A percentile compares a stretch with the other conserved stretches of the same genome.
Conservation (phyloP, 75 land plant species). For the Cryptomeria japonica region DNA sequence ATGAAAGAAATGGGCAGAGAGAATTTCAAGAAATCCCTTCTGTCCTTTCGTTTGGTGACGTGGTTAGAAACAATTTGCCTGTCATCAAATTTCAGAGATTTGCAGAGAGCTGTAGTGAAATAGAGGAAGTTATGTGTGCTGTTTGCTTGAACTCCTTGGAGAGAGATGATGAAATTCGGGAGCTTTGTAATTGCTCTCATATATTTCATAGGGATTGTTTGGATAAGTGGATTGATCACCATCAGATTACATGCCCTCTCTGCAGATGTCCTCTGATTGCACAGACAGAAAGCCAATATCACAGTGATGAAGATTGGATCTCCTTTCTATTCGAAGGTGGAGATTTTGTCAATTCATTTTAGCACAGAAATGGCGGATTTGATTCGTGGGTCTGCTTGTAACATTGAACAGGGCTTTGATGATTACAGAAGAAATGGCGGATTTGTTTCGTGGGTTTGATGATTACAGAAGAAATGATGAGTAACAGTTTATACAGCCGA, state of each 20-base stretch:
- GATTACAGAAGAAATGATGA: too few species aligned
- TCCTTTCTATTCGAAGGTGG: background rate
- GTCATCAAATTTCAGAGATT: slow-evolving; percentile 34
- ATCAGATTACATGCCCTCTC: slow-evolving; percentile 62
- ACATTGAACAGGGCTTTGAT: too few species aligned
- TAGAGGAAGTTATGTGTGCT: slow-evolving; percentile 33
- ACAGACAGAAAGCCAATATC: background rate
- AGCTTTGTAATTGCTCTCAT: slow-evolving; percentile 56
- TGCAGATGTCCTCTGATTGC: slow-evolving; percentile 39
- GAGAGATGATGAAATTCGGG: slow-evolving; percentile 42
- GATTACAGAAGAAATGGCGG: too few species aligned
- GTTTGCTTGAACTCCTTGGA: slow-evolving; percentile 65
- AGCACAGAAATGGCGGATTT: background rate
- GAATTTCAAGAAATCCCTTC: background rate
- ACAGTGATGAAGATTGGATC: background rate
- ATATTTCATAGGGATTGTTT: slow-evolving; percentile 40
- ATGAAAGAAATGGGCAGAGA: slow-evolving; percentile 17
- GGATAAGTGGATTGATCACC: slow-evolving; percentile 53
- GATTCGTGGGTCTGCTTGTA: too few species aligned
- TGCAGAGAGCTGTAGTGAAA: background rate
- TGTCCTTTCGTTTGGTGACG: slow-evolving; percentile 16
- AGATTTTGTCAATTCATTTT: background rate
- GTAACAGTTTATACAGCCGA: too few species aligned
- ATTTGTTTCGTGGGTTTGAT: too few species aligned
- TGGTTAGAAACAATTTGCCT: slow-evolving; percentile 43